A percentile compares a stretch with the other conserved stretches of the same genome.
Conservation (phyloP, 2,329 filamentous ascomycete species). For the Aphanocladium album region DNA sequence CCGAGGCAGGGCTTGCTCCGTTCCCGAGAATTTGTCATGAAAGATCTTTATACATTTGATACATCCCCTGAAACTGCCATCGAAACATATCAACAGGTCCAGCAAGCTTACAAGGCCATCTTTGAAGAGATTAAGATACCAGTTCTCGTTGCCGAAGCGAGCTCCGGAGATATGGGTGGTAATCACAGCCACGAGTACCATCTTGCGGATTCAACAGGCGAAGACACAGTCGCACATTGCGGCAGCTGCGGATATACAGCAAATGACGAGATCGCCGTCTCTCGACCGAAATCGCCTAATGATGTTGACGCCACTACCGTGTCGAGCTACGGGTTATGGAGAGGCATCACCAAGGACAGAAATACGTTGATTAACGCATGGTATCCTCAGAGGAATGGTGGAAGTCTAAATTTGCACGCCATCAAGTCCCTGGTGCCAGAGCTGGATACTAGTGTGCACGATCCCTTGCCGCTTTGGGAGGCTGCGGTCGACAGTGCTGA, state of each 20-base stretch:
- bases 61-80: slow-evolving; percentile 60
- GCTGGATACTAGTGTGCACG: slow-evolving; percentile 66
- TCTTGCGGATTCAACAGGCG: slow-evolving; percentile 71
- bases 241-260: slow-evolving; percentile 66
- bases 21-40: slow-evolving; percentile 93
- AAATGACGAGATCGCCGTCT: slow-evolving; percentile 77
- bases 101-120: slow-evolving; percentile 66
- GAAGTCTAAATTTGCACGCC: slow-evolving; percentile 47
- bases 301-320: neutral
- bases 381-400: slow-evolving; percentile 42
- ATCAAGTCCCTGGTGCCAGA: slow-evolving; percentile 62
- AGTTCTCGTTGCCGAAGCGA: slow-evolving; percentile 79
- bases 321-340: slow-evolving; percentile 43
- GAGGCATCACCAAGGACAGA: slow-evolving; percentile 62
- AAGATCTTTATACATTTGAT: slow-evolving; percentile 97
- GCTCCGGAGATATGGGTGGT: slow-evolving; percentile 95
- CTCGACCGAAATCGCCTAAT: slow-evolving; percentile 18
- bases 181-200: slow-evolving; percentile 94
- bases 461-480: slow-evolving; percentile 49
- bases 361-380: slow-evolving; percentile 65
- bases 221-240: slow-evolving; percentile 80
- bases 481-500: neutral
- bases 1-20: slow-evolving; percentile 84
- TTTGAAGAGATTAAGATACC: slow-evolving; percentile 81
- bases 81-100: slow-evolving; percentile 73